Conservation (phyloP, 192 early-diverging fungal genomes). For the Ramicandelaber brevisporus region DNA sequence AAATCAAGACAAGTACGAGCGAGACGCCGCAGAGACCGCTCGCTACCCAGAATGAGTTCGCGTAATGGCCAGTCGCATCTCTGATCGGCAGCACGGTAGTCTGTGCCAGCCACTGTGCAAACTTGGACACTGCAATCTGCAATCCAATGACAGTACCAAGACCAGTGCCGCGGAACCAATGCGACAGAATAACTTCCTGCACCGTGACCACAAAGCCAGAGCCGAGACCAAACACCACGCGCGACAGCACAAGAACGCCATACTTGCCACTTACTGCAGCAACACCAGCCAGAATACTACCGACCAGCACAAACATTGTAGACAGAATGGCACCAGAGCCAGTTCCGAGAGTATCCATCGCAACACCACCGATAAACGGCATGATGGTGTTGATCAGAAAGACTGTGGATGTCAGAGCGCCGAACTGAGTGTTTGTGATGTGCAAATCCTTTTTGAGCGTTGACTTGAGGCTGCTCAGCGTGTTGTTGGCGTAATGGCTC, state of each 20-base stretch:
- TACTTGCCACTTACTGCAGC: constrained; percentile 2
- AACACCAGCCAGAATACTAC: constrained; percentile 7
- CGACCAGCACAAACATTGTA: constrained; percentile 10
- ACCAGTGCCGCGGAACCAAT: constrained; percentile 2
- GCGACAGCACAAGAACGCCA: constrained; percentile 10
- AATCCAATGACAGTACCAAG: constrained; percentile 1
- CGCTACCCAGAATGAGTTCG: constrained; percentile 4
- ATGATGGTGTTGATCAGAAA: constrained; percentile 4
- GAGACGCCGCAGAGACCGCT: constrained; percentile 21
- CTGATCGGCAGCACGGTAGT: background rate
- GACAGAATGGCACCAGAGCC: constrained; percentile 4
- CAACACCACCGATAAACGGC: constrained; percentile 4
- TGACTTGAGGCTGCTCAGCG: constrained; percentile 1
- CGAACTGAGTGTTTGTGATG: constrained; percentile 3
- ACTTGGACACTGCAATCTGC: constrained; percentile 1
- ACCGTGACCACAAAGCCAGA: constrained; percentile 1
- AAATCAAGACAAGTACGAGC: constrained; percentile 23
- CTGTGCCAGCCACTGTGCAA: background rate
- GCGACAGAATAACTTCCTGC: constrained; percentile 3
- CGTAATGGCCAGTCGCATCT: constrained; percentile 1
- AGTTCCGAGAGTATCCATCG: constrained; percentile 3
- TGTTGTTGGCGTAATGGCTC: constrained; percentile 1
- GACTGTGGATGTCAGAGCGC: constrained; percentile 1
- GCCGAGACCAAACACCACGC: constrained; percentile 1
- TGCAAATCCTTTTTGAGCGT: constrained; percentile 1